phyloP scores from a whole-genome alignment of 2,329 filamentous ascomycete species.

The Simplicillium aogashimaense region DNA sequence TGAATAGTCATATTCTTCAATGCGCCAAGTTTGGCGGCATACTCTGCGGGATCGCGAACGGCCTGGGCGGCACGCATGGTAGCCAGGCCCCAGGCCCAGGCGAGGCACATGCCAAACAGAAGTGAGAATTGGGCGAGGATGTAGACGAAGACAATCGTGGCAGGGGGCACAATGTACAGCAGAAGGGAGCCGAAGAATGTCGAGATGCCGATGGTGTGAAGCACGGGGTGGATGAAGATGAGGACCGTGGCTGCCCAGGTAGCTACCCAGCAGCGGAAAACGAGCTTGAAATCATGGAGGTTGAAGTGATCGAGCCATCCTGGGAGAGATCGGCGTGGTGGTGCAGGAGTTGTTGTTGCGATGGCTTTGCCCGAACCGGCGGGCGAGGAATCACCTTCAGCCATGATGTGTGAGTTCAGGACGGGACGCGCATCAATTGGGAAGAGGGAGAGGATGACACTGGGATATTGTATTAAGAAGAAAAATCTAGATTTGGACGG shows the following conservation, averaged over 20 bases:
- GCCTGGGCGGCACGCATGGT: slow-evolving; percentile 37
- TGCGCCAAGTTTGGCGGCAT: slow-evolving; percentile 19
- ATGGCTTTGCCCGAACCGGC: too few species aligned
- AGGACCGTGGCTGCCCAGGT: slow-evolving; percentile 34
- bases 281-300: slow-evolving; percentile 30
- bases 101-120: slow-evolving; percentile 33
- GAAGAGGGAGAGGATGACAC: too few species aligned
- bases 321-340: slow-evolving; percentile 7
- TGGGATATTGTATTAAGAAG: too few species aligned
- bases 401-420: too few species aligned
- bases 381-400: too few species aligned
- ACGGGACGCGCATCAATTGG: too few species aligned
- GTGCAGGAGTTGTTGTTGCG: too few species aligned
- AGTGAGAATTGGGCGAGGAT: slow-evolving; percentile 30
- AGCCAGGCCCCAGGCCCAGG: slow-evolving; percentile 39
- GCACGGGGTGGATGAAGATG: slow-evolving; percentile 33
- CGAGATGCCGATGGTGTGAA: slow-evolving; percentile 28
- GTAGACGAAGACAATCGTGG: slow-evolving; percentile 33
- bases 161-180: slow-evolving; percentile 33
- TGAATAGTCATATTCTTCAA: slow-evolving; percentile 25
- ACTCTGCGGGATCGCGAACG: slow-evolving; percentile 26
- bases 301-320: slow-evolving; percentile 35
- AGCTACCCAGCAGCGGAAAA: slow-evolving; percentile 35
- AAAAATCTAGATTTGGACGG: too few species aligned
- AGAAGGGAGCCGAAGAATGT: slow-evolving; percentile 33